Base-by-base conservation (phyloP, 202 grass and related monocot species). In the Digitaria exilis region DNA sequence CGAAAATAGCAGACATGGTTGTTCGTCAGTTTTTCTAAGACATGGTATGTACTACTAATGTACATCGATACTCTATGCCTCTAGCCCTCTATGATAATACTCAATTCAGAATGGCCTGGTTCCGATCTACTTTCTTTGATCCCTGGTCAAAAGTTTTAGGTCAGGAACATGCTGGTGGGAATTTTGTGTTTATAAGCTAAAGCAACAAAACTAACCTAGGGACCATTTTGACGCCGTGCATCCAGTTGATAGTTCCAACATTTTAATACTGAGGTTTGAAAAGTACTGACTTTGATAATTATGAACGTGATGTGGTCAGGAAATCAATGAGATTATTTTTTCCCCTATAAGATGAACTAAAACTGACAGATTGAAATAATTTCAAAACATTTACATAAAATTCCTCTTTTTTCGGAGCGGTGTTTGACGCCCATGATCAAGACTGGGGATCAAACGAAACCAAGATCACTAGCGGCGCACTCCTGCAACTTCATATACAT, bases 141-240 rank as follows among this genome's bases (percentile, higher is more conserved):
- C 59, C 69, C 48, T 49, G 51, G 69, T 88, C 58, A 88, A 79
- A 79, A 84, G 67, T 8, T 76, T 82, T 60, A 61, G 50, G 78
- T 57, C n/a, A 55, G 66, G 57, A 88, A 42, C 86, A 88, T 11
- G 60, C 69, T 59, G 48, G 50, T 65, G 16, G 10, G 16, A 22
- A 2, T 7, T 7, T 22, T 58, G 22, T 59, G 59, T 79, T 84
- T 80, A 30, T 69, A 74, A 21, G 18, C 31, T 80, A 71, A 78
- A 58, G 41, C 41, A 37, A 15, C 28, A 37, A 48, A 46, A 37
- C 19, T 25, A 56, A 32, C 26, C 26, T 41, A n/a, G 46, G 48
- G 80, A 84, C 86, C 86, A 79, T 46, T 22, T 66, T 84, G 48
- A 76, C 24, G 8, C 13, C 39, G 26, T n/a, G 45, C 59, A 43